These are phyloP conservation scores for Melastoma malabathricum DNA, from an alignment of 345 rosid species.

Conservation along the genomic window DNA sequence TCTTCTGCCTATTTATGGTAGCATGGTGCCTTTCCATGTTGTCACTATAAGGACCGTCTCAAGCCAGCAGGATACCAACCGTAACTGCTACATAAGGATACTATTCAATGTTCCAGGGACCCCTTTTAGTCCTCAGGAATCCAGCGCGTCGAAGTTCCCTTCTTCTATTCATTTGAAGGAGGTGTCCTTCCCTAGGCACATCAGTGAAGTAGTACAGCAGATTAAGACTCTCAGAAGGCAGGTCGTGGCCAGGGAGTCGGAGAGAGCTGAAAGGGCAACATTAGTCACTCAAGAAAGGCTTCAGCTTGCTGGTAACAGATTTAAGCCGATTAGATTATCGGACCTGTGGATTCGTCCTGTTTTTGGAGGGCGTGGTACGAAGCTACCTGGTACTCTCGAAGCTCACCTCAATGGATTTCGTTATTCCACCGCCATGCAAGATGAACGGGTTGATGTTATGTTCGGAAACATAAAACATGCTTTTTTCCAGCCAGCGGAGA, in stretches of 20 bases:
- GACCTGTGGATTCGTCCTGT: conserved; percentile 84
- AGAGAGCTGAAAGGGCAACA: conserved; percentile 86
- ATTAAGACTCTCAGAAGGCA: conserved; percentile 76
- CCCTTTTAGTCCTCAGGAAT: conserved; percentile 71
- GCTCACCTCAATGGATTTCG: conserved; percentile 79
- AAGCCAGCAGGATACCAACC: conserved; percentile 76
- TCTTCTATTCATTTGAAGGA: conserved; percentile 73
- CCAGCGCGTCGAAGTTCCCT: conserved; percentile 48
- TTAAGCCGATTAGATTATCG: conserved; percentile 65
- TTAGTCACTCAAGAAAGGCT: conserved; percentile 82
- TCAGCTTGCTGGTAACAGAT: conserved; percentile 68
- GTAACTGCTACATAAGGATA: conserved; percentile 71
- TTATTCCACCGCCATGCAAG: conserved; percentile 60
- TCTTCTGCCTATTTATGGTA: conserved; percentile 74
- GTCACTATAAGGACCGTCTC: conserved; percentile 81
- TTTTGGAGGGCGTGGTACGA: conserved; percentile 86
- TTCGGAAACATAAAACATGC: conserved; percentile 80
- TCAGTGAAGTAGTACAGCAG: conserved; percentile 68
- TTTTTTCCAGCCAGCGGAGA: conserved; percentile 94
- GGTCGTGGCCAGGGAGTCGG: conserved; percentile 79
- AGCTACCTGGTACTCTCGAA: conserved; percentile 74
- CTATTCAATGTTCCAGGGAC: conserved; percentile 79
- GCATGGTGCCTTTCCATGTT: conserved; percentile 92
- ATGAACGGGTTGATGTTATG: conserved; percentile 79
- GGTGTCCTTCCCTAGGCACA: conserved; percentile 76